Base-by-base conservation (phyloP, 805 yeast genomes). In the Yarrowia sp. region DNA sequence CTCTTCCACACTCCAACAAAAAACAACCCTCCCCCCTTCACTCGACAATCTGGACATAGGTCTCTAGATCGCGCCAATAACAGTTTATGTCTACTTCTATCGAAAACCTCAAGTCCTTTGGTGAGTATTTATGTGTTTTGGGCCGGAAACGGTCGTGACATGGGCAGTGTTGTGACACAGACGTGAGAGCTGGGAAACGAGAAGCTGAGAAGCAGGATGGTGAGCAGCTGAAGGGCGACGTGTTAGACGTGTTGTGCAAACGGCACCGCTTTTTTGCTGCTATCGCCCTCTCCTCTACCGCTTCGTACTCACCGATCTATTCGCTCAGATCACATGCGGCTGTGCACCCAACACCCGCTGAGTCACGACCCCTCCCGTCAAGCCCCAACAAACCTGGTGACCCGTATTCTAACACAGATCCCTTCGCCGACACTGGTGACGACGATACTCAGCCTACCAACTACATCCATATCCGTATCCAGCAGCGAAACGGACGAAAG, bases 361-460 rank as follows among this genome's bases (percentile, higher is more conserved):
- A 15, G 19, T 26, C n/a, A 22, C 11, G 9, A 26, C 52, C 5
- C 35, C 36, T 26, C 15, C 41, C 2, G 32, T 22, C 38, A 2
- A 26, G 12, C 53, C 19, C 38, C 12, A 12, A 14, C 32, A 26
- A 41, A 8, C 3, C 41, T 19, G 19, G 19, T 19, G 19, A 19
- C 19, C 19, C 19, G 41, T 16, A 12, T 26, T n/a, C 65, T 59
- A 59, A 59, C 63, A 15, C 63, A 85, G 97, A 94, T 84, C 99
- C 99, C 72, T 94, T 94, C 89, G 98, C 98, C 89, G 99, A 94
- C 82, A 93, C 98, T 83, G 98, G 98, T 85, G 98, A 94, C 87
- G 96, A 95, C 84, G 97, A 94, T 81, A 90, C 97, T 75, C 94
- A 94, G 83, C 90, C 97, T 78, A 88, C 96, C 70, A 92, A 91